These are phyloP conservation scores for Aspergillus baeticus DNA, from an alignment of 495 filamentous ascomycete genomes.

Conservation along the genomic window DNA sequence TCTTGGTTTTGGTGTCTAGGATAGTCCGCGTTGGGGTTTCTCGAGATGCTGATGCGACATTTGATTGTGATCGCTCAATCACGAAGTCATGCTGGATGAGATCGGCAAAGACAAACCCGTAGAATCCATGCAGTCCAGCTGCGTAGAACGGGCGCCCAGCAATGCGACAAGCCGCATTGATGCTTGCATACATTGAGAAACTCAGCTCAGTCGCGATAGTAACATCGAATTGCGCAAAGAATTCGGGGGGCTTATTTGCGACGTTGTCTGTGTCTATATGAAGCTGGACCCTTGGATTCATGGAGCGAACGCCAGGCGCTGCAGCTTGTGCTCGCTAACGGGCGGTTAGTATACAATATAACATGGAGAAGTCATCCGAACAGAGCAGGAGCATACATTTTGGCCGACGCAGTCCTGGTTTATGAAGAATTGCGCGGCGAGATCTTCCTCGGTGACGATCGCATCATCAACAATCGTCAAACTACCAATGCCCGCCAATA, in stretches of 20 bases:
- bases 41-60: conserved; percentile 61
- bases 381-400: conserved; percentile 52
- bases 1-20: conserved; percentile 66
- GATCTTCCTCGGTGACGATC: conserved; percentile 72
- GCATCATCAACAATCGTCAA: conserved; percentile 87
- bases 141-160: conserved; percentile 82
- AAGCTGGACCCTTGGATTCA: conserved; percentile 88
- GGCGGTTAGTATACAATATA: conserved; percentile 7
- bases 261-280: conserved; percentile 66
- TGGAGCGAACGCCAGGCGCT: conserved; percentile 68
- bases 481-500: conserved; percentile 88
- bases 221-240: conserved; percentile 76
- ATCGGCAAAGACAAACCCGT: conserved; percentile 93
- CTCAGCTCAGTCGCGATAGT: conserved; percentile 90
- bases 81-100: conserved; percentile 85
- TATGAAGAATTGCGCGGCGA: conserved; percentile 88
- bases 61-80: conserved; percentile 79
- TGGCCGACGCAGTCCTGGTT: conserved; percentile 69
- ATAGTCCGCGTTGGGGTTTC: conserved; percentile 80
- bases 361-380: not conserved
- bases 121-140: conserved; percentile 81
- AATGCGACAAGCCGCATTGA: conserved; percentile 81
- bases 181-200: conserved; percentile 63
- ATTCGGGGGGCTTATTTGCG: conserved; percentile 61
- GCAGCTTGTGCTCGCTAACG: conserved; percentile 79